A percentile compares a stretch with the other conserved stretches of the same genome.
Conservation (phyloP, 2,329 filamentous ascomycete species). For the Cladorrhinum sp. region DNA sequence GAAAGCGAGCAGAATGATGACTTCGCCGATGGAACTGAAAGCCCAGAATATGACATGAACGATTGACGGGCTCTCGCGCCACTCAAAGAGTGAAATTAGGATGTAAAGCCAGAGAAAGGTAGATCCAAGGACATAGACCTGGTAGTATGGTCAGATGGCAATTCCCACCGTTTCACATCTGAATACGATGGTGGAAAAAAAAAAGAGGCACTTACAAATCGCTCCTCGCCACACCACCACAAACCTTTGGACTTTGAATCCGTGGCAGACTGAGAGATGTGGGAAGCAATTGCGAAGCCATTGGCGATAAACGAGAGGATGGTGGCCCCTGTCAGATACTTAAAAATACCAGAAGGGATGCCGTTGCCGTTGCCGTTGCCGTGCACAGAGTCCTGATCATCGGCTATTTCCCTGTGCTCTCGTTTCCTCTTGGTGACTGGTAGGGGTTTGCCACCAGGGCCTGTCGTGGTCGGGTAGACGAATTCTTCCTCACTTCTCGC, state of each 20-base stretch:
- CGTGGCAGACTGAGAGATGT: constrained; percentile 62
- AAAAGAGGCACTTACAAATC: constrained; percentile 27
- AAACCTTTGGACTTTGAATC: constrained; percentile 42
- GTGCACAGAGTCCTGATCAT: constrained; percentile 7
- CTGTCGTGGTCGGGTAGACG: constrained; percentile 52
- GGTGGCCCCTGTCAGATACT: constrained; percentile 68
- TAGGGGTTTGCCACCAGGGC: constrained; percentile 86
- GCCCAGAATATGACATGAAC: constrained; percentile 80
- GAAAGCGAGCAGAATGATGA: constrained; percentile 66
- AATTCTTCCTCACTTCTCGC: constrained; percentile 49
- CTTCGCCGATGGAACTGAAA: constrained; percentile 68
- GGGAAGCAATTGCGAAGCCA: constrained; percentile 68
- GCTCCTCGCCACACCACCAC: constrained; percentile 76
- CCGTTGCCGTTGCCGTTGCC: constrained; percentile 65
- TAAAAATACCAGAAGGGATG: constrained; percentile 69
- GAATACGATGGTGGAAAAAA: not conserved
- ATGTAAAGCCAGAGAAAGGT: constrained; percentile 86
- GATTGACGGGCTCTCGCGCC: constrained; percentile 72
- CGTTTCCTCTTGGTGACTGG: constrained; percentile 59
- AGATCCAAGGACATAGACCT: constrained; percentile 83
- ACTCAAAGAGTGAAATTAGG: constrained; percentile 82
- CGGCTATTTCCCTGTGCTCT: constrained; percentile 17
- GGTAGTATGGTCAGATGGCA: constrained; percentile 16
- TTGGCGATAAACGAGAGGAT: constrained; percentile 74
- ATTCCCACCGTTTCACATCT: not conserved